A percentile compares a stretch with the other conserved stretches of the same genome.
Conservation (phyloP, 1,284 basidiomycete species). For the Earliella scabrosa region DNA sequence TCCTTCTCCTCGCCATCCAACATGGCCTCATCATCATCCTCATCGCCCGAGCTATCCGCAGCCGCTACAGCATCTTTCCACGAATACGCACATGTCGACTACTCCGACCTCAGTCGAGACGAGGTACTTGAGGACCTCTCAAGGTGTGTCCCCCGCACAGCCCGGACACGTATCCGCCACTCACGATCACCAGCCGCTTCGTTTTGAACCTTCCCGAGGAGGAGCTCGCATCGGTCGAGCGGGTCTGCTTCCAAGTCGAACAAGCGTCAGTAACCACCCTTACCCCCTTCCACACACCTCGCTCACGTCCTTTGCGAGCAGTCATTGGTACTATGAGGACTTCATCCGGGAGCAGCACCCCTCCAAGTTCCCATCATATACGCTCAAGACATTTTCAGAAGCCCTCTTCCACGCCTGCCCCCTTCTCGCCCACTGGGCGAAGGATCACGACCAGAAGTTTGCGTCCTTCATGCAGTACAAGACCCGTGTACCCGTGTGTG, state of each 20-base stretch:
- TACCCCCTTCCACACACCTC: conserved; percentile 15
- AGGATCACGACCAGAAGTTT: conserved; percentile 82
- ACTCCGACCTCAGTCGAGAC: conserved; percentile 47
- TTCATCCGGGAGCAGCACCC: conserved; percentile 93
- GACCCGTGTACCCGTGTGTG: conserved; percentile 97
- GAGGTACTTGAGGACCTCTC: conserved; percentile 91
- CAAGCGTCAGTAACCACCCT: conserved; percentile 81
- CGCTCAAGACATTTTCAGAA: conserved; percentile 94
- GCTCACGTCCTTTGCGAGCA: conserved; percentile 36
- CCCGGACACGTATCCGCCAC: conserved; percentile 14
- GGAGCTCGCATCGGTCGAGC: conserved; percentile 89
- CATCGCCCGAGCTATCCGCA: conserved; percentile 72
- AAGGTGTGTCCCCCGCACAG: conserved; percentile 51
- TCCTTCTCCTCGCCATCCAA: conserved; percentile 30
- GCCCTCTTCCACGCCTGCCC: conserved; percentile 88
- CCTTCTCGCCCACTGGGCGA: conserved; percentile 77
- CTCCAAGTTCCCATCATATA: conserved; percentile 78
- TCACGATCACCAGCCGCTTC: conserved; percentile 72
- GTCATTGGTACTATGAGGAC: conserved; percentile 99
- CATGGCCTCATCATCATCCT: conserved; percentile 66
- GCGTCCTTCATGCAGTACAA: conserved; percentile 94
- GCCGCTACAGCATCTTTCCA: conserved; percentile 42
- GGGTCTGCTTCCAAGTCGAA: conserved; percentile 99
- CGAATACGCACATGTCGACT: conserved; percentile 25
- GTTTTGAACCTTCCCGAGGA: conserved; percentile 96